Base-by-base conservation (phyloP, 2,329 filamentous ascomycete genomes). In the Fusarium sublunatum region DNA sequence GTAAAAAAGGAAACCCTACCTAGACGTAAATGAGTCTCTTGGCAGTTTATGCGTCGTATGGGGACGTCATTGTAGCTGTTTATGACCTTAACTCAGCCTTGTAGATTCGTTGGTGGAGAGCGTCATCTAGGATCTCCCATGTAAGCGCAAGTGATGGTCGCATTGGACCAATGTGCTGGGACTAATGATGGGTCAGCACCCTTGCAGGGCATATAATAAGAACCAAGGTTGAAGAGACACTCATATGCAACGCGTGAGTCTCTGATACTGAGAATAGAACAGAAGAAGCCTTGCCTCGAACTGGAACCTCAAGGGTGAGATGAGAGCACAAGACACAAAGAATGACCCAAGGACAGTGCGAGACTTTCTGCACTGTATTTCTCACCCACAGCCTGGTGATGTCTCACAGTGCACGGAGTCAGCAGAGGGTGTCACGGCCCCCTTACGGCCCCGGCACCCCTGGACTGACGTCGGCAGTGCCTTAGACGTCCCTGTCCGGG, bases 391-490 rank as follows among this genome's bases (percentile, higher is more conserved):
- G 5, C 40, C 19, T 34, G 11, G 13, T 7, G 12, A 6, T 13
- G 31, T 11, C 3, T 13, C 3, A 60, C 55, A 60, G 57, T 54
- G 42, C 24, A 26, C 31, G 12, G 12, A 4, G 13, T 40, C 38
- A 22, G 24, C 22, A 22, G 12, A 11, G 24, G 7, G 12, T 13
- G 22, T 32, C 46, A 38, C 50, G 50, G 62, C 19, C 24, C 34
- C 57, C 40, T 61, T 36, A 19, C 38, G 32, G 29, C 34, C 32
- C 52, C 49, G 58, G 56, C 34, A 56, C 51, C 58, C 63, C 50
- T 72, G 45, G 41, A 53, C 55, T 67, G 64, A 67, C 64, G 64
- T 67, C 64, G 64, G 64, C 64, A 65, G 55, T 67, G 60, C 56
- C 57, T 34, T 13, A 5, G 2, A 34, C 19, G 19, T 34, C 11